Percentiles rank a stretch among this genome's conserved stretches.
Evolutionary conservation across 192 early-diverging fungal genomes (phyloP).

Genomic region (Rhizophlyctis rosea): DNA sequence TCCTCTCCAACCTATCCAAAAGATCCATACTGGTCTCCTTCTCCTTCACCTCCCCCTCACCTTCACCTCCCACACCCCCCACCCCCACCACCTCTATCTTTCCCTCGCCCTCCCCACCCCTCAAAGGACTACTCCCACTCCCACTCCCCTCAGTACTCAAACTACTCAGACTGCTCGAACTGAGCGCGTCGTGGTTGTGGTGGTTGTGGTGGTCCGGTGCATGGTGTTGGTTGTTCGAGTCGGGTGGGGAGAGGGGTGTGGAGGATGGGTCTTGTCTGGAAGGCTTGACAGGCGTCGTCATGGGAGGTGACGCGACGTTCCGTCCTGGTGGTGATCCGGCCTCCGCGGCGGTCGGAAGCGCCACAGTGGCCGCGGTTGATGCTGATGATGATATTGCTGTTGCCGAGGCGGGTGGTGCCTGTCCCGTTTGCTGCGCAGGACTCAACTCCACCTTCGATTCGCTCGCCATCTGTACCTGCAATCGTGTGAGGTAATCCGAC

Average conservation of each 20-base stretch:
- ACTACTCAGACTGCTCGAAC: neutral
- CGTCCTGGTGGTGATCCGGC: too few relatives aligned
- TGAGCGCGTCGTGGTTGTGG: neutral
- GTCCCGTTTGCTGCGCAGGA: neutral
- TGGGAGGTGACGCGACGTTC: neutral
- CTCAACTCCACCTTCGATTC: conserved; percentile 12
- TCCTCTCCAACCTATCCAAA: conserved; percentile 26
- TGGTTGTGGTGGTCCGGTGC: neutral
- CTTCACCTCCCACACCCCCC: neutral
- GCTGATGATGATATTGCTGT: neutral
- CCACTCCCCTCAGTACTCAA: neutral
- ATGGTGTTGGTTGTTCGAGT: too few relatives aligned
- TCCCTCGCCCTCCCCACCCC: neutral
- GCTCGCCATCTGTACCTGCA: conserved; percentile 41
- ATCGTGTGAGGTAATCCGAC: conserved; percentile 53
- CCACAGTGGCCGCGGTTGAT: neutral
- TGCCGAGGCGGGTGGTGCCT: neutral
- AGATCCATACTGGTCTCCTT: conserved; percentile 26
- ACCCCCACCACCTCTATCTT: neutral
- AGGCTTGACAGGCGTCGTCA: neutral
- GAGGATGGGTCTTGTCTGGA: too few relatives aligned
- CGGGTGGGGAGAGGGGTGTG: neutral
- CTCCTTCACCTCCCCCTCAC: conserved; percentile 1
- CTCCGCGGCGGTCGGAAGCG: neutral
- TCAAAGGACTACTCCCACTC: neutral